Evolutionary conservation across 139 green algal species (phyloP).

Genomic region (Asterochloris sp.): DNA sequence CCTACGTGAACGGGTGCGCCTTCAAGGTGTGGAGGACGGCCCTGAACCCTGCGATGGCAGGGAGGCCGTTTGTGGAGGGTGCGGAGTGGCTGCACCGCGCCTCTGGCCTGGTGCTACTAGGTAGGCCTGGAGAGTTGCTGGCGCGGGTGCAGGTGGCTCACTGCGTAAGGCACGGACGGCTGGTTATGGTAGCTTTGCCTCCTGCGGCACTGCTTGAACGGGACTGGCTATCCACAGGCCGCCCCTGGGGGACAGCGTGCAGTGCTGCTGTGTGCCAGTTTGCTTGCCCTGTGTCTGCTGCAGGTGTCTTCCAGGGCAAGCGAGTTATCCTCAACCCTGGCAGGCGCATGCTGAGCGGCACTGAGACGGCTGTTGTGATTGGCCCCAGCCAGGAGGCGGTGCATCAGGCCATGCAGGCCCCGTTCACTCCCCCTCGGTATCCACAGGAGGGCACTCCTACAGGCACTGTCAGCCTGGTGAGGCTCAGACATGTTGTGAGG

Average conservation of each 20-base stretch:
- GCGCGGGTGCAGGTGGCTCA: neutral
- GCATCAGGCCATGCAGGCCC: conserved; percentile 9
- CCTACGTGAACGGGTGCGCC: conserved; percentile 73
- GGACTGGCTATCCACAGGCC: too few relatives aligned
- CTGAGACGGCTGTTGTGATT: conserved; percentile 34
- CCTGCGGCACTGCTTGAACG: too few relatives aligned
- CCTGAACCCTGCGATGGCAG: conserved; percentile 18
- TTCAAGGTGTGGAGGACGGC: conserved; percentile 35
- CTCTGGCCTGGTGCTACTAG: conserved; percentile 40
- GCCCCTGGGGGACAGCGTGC: too few relatives aligned
- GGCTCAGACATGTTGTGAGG: too few relatives aligned
- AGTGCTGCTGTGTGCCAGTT: too few relatives aligned
- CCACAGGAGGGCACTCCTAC: too few relatives aligned
- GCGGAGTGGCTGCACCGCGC: conserved; percentile 45
- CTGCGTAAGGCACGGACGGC: neutral
- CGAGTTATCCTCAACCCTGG: conserved; percentile 40
- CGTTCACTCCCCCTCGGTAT: conserved; percentile 3
- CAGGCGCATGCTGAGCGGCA: conserved; percentile 10
- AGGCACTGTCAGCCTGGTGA: too few relatives aligned
- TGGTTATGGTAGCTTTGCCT: neutral
- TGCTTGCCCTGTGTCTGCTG: neutral
- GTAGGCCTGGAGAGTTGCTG: neutral
- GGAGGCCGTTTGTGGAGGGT: conserved; percentile 27
- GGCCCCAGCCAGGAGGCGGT: conserved; percentile 23
- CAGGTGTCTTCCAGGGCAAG: conserved; percentile 16